Conservation (phyloP, 495 filamentous ascomycete species). For the Parathielavia appendiculata region DNA sequence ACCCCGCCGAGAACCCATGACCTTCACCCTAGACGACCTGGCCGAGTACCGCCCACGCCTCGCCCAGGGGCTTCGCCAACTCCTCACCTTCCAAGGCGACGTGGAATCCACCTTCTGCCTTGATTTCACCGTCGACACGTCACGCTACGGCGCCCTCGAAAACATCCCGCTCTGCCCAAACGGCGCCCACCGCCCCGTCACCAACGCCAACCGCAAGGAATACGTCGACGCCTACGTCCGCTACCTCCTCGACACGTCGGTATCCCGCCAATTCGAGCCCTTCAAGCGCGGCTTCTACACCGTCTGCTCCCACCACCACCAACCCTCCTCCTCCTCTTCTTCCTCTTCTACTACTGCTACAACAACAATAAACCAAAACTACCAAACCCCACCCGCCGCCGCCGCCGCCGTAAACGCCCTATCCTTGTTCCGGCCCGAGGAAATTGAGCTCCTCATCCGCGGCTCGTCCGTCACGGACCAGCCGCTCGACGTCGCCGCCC, state of each 20-base stretch:
- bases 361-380: too few species aligned
- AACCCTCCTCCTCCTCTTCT: too few species aligned
- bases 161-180: conserved; percentile 67
- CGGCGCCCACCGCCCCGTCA: conserved; percentile 73
- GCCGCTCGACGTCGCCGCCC: conserved; percentile 66
- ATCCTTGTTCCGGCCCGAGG: conserved; percentile 86
- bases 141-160: conserved; percentile 68
- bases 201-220: conserved; percentile 76
- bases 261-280: conserved; percentile 83
- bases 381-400: too few species aligned
- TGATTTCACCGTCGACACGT: conserved; percentile 73
- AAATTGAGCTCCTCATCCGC: conserved; percentile 84
- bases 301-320: conserved; percentile 60
- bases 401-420: conserved; percentile 47
- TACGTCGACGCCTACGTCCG: conserved; percentile 86
- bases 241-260: conserved; percentile 72
- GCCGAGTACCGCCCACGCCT: conserved; percentile 77
- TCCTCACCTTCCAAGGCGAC: conserved; percentile 74
- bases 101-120: conserved; percentile 78
- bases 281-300: conserved; percentile 95
- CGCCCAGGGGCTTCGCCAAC: conserved; percentile 66
- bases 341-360: too few species aligned
- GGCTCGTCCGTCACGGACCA: conserved; percentile 73
- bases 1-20: conserved; percentile 53
- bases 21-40: conserved; percentile 75